A percentile compares a stretch with the other conserved stretches of the same genome.
Conservation (phyloP, 2,329 filamentous ascomycete species). For the Exophiala spinifera region DNA sequence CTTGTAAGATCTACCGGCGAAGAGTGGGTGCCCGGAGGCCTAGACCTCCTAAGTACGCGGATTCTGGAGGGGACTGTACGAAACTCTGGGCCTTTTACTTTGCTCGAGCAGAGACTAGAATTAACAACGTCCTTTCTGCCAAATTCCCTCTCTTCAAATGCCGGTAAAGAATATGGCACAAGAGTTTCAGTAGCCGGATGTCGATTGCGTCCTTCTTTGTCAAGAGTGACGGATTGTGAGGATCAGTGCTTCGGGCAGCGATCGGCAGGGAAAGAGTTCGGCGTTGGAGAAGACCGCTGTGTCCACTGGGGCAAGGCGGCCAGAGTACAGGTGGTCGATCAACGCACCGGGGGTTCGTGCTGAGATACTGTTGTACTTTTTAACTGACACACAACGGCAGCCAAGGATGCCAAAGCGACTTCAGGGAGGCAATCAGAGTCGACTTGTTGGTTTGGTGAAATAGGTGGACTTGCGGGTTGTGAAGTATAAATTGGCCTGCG, state of each 20-base stretch:
- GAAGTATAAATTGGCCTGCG: background rate
- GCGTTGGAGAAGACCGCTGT: background rate
- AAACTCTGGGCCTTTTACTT: slow-evolving; percentile 1
- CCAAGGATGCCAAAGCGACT: background rate
- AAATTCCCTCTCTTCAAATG: background rate
- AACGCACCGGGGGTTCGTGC: background rate
- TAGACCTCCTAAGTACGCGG: slow-evolving; percentile 16
- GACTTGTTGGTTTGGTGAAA: background rate
- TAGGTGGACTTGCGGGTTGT: background rate
- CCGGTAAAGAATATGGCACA: background rate
- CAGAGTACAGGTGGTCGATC: background rate
- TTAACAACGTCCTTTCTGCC: background rate
- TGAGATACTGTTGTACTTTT: background rate
- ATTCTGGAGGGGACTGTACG: background rate
- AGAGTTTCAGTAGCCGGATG: background rate
- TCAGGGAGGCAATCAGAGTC: background rate
- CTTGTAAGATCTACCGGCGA: background rate
- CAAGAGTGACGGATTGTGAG: background rate
- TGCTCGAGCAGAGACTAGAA: background rate
- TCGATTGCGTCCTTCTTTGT: background rate
- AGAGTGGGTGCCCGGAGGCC: slow-evolving; percentile 4
- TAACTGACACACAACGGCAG: background rate
- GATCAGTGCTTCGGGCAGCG: background rate
- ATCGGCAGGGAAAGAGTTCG: background rate
- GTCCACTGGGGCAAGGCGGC: background rate